Evolutionary conservation across 306 rosid species (phyloP).

Genomic region (Astragalus membranaceus): DNA sequence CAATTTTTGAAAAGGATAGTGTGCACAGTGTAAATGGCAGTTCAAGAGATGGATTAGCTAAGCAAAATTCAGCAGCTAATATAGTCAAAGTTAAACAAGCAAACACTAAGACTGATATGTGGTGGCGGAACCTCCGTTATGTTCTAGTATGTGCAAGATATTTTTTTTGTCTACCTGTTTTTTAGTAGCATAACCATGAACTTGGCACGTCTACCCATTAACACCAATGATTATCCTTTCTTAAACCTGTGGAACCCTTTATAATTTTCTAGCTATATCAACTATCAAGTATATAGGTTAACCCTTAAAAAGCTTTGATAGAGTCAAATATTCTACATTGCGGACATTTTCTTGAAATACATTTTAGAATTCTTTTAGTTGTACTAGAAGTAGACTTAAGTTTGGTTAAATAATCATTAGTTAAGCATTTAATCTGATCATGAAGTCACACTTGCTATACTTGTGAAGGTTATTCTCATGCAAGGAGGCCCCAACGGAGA

Average conservation of each 20-base stretch:
- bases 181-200: background rate
- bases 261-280: background rate
- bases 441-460: slow-evolving; percentile 5
- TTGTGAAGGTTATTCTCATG: slow-evolving; percentile 58
- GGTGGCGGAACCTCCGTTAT: slow-evolving; percentile 79
- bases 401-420: background rate
- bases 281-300: background rate
- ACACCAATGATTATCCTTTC: background rate
- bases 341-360: slow-evolving; percentile 4
- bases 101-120: slow-evolving; percentile 33
- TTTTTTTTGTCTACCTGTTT: background rate
- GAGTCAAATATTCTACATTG: background rate
- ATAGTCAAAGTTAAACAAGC: slow-evolving; percentile 29
- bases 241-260: background rate
- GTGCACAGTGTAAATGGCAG: slow-evolving; percentile 21
- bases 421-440: slow-evolving; percentile 11
- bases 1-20: slow-evolving; percentile 23
- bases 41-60: slow-evolving; percentile 31
- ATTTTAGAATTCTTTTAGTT: background rate
- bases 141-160: slow-evolving; percentile 58
- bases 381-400: background rate
- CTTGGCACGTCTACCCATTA: background rate
- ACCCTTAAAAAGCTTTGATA: background rate
- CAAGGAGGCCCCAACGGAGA: slow-evolving; percentile 41
- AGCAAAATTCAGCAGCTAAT: slow-evolving; percentile 14